Evolutionary conservation across 2,329 filamentous ascomycete genomes (phyloP).

Genomic region (Ceratocystis diversiconidia): DNA sequence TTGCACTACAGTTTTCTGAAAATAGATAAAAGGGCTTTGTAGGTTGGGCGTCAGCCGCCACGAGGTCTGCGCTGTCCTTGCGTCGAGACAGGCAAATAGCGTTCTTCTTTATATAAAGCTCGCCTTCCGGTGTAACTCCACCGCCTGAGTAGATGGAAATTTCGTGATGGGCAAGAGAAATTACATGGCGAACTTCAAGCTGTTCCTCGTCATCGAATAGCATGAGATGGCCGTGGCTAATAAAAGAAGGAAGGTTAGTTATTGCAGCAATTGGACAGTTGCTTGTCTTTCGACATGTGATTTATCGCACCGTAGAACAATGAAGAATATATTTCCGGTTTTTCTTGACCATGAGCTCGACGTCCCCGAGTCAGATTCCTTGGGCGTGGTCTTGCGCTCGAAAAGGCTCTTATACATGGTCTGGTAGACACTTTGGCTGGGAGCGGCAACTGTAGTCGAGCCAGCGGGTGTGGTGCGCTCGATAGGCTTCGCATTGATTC

Average conservation of each 20-base stretch:
- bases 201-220: constrained; percentile 93
- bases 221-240: constrained; percentile 86
- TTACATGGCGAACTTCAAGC: constrained; percentile 88
- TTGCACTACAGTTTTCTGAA: constrained; percentile 86
- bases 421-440: constrained; percentile 92
- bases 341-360: constrained; percentile 43
- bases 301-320: constrained; percentile 59
- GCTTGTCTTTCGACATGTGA: neutral
- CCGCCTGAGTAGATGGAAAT: constrained; percentile 75
- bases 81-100: constrained; percentile 68
- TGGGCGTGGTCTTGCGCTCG: constrained; percentile 50
- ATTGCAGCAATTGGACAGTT: neutral
- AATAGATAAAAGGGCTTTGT: constrained; percentile 88
- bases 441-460: constrained; percentile 55
- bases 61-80: constrained; percentile 36
- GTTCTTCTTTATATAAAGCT: constrained; percentile 91
- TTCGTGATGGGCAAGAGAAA: constrained; percentile 77
- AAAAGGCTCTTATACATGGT: constrained; percentile 96
- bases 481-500: constrained; percentile 82
- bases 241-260: constrained; percentile 12
- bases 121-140: constrained; percentile 67
- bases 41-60: constrained; percentile 39
- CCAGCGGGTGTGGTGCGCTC: constrained; percentile 72
- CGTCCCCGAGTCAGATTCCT: constrained; percentile 35
- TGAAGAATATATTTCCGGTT: constrained; percentile 82